Evolutionary conservation across 164 flowering plant species (phyloP).

Genomic region (Kingdonia uniflora): DNA sequence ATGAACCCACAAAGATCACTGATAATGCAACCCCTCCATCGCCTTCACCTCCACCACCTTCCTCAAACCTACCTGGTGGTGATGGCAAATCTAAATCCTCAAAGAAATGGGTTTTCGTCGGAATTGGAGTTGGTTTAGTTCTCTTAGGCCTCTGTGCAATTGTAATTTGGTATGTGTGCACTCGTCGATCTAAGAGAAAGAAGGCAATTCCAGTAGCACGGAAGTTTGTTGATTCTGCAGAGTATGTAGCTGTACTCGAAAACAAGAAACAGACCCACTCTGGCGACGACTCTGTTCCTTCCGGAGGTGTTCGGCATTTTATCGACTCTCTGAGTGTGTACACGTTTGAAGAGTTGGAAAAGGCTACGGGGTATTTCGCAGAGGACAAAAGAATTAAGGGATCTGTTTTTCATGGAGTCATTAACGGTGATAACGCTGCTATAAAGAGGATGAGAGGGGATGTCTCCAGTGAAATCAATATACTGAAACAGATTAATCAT

Average conservation of each 20-base stretch:
- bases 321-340: constrained; percentile 44
- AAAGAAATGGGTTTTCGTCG: constrained; percentile 43
- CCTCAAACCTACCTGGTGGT: constrained; percentile 2
- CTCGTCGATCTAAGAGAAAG: not conserved
- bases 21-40: constrained; percentile 10
- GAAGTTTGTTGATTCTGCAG: constrained; percentile 5
- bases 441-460: constrained; percentile 59
- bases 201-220: constrained; percentile 4
- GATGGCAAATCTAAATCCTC: not conserved
- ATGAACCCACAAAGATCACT: constrained; percentile 17
- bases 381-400: constrained; percentile 38
- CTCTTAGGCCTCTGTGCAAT: constrained; percentile 12
- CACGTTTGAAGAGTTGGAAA: constrained; percentile 41
- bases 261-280: constrained; percentile 11
- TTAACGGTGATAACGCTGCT: constrained; percentile 52
- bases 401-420: constrained; percentile 41
- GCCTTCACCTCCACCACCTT: constrained; percentile 4
- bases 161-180: constrained; percentile 17
- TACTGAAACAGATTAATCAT: constrained; percentile 53
- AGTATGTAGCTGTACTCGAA: constrained; percentile 4
- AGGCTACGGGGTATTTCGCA: constrained; percentile 42
- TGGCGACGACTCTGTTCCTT: constrained; percentile 10
- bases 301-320: constrained; percentile 26
- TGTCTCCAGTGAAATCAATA: constrained; percentile 42
- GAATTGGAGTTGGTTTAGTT: constrained; percentile 38